These are phyloP conservation scores for Gynostemma pentaphyllum DNA, from an alignment of 306 rosid species.

Conservation along the genomic window DNA sequence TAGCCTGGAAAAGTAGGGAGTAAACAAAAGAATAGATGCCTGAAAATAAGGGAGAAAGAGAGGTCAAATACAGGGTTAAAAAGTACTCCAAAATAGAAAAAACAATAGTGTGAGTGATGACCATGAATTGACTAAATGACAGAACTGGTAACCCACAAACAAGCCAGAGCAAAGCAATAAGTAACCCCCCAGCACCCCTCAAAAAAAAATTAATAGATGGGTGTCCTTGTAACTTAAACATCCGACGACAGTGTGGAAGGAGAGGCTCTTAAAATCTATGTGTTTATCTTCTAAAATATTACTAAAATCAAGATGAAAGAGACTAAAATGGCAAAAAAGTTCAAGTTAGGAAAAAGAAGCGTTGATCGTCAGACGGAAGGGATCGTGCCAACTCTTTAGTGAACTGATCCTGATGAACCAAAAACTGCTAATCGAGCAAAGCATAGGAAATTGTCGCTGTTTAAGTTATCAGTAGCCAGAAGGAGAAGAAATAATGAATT, in stretches of 20 bases:
- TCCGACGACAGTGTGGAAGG: neutral
- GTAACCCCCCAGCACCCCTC: too few relatives aligned
- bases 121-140: neutral
- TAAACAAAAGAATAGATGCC: slow-evolving; percentile 73
- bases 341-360: too few relatives aligned
- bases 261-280: neutral
- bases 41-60: slow-evolving; percentile 8
- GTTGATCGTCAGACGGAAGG: too few relatives aligned
- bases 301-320: neutral
- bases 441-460: too few relatives aligned
- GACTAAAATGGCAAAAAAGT: neutral
- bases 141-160: neutral
- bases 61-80: neutral
- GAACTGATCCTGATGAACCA: too few relatives aligned
- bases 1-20: slow-evolving; percentile 68
- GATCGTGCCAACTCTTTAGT: too few relatives aligned
- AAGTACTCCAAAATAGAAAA: neutral
- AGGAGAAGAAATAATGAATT: neutral
- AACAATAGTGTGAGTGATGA: neutral
- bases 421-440: too few relatives aligned
- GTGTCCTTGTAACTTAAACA: neutral
- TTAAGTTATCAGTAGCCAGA: too few relatives aligned
- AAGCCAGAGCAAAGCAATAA: too few relatives aligned
- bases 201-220: neutral
- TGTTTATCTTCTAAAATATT: neutral